Evolutionary conservation across 176 grass and related monocot species (phyloP).

Genomic region (Oryza brachyantha): DNA sequence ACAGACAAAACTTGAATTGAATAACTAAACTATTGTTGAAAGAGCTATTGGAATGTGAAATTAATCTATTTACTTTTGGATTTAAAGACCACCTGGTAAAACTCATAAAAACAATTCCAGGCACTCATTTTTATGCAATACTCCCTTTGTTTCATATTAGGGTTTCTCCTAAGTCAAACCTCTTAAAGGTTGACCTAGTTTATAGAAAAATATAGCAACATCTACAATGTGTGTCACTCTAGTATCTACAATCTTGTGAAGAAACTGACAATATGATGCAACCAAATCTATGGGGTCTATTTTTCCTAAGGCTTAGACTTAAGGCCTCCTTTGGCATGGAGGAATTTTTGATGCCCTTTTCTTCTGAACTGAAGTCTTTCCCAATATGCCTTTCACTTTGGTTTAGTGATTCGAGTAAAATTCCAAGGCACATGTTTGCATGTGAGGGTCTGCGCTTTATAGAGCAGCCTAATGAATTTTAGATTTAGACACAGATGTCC

Average conservation of each 20-base stretch:
- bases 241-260: background rate
- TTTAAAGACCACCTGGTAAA: background rate
- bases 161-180: too few relatives aligned
- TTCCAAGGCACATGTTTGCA: background rate
- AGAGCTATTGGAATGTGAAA: too few relatives aligned
- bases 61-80: too few relatives aligned
- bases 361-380: background rate
- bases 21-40: background rate
- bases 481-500: background rate
- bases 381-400: background rate
- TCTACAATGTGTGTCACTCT: background rate
- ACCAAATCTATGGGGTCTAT: background rate
- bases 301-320: background rate
- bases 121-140: background rate
- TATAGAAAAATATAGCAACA: too few relatives aligned
- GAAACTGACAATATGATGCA: background rate
- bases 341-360: background rate
- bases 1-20: background rate
- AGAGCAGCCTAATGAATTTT: background rate
- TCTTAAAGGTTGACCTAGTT: too few relatives aligned
- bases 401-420: background rate
- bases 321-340: background rate
- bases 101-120: background rate
- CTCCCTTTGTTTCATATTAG: too few relatives aligned
- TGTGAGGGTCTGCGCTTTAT: background rate